Percentiles rank a stretch among this genome's conserved stretches.
Evolutionary conservation across 2,329 filamentous ascomycete species (phyloP).

Genomic region (Sclerotinia trifoliorum): DNA sequence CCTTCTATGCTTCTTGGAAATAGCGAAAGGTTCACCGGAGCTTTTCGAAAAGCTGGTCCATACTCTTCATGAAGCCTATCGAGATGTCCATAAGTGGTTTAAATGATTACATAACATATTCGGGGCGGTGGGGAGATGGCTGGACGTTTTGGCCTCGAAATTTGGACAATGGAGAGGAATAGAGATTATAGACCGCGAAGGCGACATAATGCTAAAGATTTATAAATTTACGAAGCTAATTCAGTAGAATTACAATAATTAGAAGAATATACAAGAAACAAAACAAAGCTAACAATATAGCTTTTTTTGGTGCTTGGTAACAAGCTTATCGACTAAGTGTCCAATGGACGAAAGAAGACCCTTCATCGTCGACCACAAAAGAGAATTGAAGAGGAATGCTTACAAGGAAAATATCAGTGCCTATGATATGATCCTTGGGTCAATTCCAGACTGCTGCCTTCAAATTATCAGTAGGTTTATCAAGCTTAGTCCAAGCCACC

Average conservation of each 20-base stretch:
- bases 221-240: background rate
- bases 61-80: conserved; percentile 34
- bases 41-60: conserved; percentile 37
- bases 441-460: background rate
- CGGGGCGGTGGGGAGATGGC: conserved; percentile 24
- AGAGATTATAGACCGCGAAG: conserved; percentile 24
- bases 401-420: background rate
- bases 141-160: conserved; percentile 36
- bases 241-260: background rate
- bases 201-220: background rate
- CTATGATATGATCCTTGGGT: background rate
- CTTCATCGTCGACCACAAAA: background rate
- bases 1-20: conserved; percentile 11
- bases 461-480: background rate
- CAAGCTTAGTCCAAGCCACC: background rate
- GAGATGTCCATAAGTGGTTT: conserved; percentile 21
- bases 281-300: too few species aligned
- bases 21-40: conserved; percentile 37
- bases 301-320: background rate
- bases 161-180: conserved; percentile 38
- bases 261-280: background rate
- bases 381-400: background rate
- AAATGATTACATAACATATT: conserved; percentile 12
- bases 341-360: background rate
- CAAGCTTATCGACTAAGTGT: background rate